Percentiles rank a stretch among this genome's conserved stretches.
These are phyloP conservation scores for Vigna angularis DNA, from an alignment of 306 rosid species.

Conservation along the genomic window DNA sequence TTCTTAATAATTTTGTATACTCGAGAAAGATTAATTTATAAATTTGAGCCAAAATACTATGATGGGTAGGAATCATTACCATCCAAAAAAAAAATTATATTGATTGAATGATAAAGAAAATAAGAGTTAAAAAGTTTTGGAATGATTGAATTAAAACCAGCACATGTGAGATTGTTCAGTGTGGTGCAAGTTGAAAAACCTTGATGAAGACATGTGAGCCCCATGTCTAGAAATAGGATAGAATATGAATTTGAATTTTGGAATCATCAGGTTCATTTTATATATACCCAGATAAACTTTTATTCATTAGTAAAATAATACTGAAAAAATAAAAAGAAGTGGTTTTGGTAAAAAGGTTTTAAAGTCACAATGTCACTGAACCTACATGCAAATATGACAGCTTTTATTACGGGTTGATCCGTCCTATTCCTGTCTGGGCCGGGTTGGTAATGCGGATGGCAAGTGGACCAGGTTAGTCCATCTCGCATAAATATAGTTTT, in stretches of 20 bases:
- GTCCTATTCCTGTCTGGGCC: too few relatives aligned
- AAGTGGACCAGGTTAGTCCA: too few relatives aligned
- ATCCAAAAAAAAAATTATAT: background rate
- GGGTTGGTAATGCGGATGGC: too few relatives aligned
- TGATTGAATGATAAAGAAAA: background rate
- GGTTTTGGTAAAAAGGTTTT: too few relatives aligned
- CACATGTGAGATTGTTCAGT: background rate
- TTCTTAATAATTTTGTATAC: too few relatives aligned
- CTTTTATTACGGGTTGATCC: too few relatives aligned
- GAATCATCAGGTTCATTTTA: background rate
- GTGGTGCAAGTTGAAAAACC: background rate
- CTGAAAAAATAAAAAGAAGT: too few relatives aligned
- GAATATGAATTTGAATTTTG: background rate
- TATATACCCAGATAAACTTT: background rate
- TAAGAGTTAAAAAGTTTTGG: background rate
- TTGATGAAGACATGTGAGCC: background rate
- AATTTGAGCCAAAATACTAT: background rate
- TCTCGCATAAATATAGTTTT: too few relatives aligned
- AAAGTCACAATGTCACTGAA: too few relatives aligned
- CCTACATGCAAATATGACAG: too few relatives aligned
- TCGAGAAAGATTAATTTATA: too few relatives aligned
- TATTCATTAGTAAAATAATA: too few relatives aligned
- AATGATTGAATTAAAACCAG: background rate
- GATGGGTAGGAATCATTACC: background rate
- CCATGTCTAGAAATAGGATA: background rate